Conservation (phyloP, 352 stramenopile genomes). For the Pythium aristosporum region DNA sequence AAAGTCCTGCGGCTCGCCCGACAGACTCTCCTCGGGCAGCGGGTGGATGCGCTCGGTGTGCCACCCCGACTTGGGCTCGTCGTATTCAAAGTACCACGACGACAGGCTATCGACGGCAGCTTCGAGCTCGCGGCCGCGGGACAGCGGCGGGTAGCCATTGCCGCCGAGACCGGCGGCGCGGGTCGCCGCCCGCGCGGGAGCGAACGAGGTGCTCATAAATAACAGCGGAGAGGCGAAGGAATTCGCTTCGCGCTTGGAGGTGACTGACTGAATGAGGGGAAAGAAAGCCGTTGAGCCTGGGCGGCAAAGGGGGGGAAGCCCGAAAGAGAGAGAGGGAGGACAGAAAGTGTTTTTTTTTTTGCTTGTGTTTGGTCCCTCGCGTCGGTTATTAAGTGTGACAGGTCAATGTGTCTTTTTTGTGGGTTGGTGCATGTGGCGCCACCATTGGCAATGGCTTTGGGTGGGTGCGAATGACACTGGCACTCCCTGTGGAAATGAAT, state of each 20-base stretch:
- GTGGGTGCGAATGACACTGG: conserved; percentile 17
- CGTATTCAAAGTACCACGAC: conserved; percentile 60
- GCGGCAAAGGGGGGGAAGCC: background rate
- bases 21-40: conserved; percentile 21
- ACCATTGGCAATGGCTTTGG: background rate
- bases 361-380: conserved; percentile 5
- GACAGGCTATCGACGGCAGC: conserved; percentile 64
- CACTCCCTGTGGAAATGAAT: conserved; percentile 19
- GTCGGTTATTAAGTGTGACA: conserved; percentile 8
- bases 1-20: background rate
- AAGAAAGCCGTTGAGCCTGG: conserved; percentile 1
- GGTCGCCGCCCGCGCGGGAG: conserved; percentile 8
- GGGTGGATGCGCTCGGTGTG: conserved; percentile 24
- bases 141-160: conserved; percentile 17
- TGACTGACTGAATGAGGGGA: conserved; percentile 25
- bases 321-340: background rate
- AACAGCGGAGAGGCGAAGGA: background rate
- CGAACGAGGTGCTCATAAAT: conserved; percentile 18
- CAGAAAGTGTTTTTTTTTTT: conserved; percentile 3
- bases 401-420: conserved; percentile 1
- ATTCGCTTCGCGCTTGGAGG: conserved; percentile 9
- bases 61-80: conserved; percentile 28
- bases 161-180: background rate
- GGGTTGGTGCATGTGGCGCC: background rate
- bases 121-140: conserved; percentile 64